Conservation (phyloP, 192 early-diverging fungal genomes). For the Linnemannia schmuckeri region DNA sequence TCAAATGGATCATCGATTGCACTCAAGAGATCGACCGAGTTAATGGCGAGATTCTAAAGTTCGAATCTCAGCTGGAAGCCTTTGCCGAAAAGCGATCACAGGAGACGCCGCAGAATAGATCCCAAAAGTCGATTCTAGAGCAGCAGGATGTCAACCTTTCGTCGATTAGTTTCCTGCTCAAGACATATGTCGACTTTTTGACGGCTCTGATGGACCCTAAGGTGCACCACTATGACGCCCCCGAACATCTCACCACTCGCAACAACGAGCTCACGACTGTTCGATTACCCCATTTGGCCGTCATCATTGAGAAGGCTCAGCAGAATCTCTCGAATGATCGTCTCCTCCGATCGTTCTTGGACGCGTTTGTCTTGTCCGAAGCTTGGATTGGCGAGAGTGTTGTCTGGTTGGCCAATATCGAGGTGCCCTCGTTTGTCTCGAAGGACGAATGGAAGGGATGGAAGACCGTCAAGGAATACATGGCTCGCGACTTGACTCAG, state of each 20-base stretch:
- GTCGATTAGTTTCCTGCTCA: slow-evolving; percentile 49
- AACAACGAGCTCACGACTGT: slow-evolving; percentile 50
- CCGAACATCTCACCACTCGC: slow-evolving; percentile 39
- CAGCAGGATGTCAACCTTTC: slow-evolving; percentile 52
- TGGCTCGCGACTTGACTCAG: slow-evolving; percentile 21
- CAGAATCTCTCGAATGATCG: slow-evolving; percentile 49
- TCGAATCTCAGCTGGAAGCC: slow-evolving; percentile 41
- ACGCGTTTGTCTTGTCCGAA: slow-evolving; percentile 39
- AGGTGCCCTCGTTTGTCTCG: slow-evolving; percentile 33
- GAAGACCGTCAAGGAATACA: slow-evolving; percentile 34
- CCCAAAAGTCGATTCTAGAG: slow-evolving; percentile 31
- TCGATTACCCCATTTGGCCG: slow-evolving; percentile 33
- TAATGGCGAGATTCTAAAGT: slow-evolving; percentile 48
- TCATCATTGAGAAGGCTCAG: slow-evolving; percentile 45
- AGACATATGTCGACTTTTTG: slow-evolving; percentile 53
- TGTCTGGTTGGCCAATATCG: slow-evolving; percentile 45
- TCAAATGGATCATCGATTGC: slow-evolving; percentile 56
- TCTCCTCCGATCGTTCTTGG: slow-evolving; percentile 37
- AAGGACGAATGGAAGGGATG: slow-evolving; percentile 39
- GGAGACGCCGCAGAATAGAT: slow-evolving; percentile 45
- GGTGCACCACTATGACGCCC: slow-evolving; percentile 50
- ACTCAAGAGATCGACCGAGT: slow-evolving; percentile 51
- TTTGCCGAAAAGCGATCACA: slow-evolving; percentile 37
- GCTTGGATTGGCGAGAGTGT: slow-evolving; percentile 56
- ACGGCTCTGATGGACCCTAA: slow-evolving; percentile 56